Conservation (phyloP, 495 filamentous ascomycete species). For the Sphaerosporella brunnea region DNA sequence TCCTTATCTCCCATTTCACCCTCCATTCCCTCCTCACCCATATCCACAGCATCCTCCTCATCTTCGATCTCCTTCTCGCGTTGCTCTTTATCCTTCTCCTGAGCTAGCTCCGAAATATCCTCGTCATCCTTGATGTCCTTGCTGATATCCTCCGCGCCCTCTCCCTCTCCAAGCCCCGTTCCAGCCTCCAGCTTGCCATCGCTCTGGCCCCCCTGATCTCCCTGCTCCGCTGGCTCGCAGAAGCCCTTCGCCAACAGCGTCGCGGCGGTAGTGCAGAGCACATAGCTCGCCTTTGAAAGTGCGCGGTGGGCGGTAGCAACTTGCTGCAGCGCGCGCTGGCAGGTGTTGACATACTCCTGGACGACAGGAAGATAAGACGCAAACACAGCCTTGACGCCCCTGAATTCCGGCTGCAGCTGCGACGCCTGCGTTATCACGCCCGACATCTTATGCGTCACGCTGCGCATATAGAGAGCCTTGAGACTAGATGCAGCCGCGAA, state of each 20-base stretch:
- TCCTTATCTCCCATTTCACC: conserved; percentile 52
- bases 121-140: conserved; percentile 90
- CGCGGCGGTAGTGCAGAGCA: conserved; percentile 54
- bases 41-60: conserved; percentile 76
- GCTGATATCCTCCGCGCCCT: conserved; percentile 90
- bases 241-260: conserved; percentile 70
- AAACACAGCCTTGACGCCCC: conserved; percentile 40
- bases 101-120: conserved; percentile 76
- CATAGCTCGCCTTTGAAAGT: conserved; percentile 53
- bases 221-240: conserved; percentile 62
- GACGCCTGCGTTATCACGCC: conserved; percentile 35
- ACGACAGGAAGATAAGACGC: conserved; percentile 54
- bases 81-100: conserved; percentile 45
- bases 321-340: conserved; percentile 33
- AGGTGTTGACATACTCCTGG: conserved; percentile 49
- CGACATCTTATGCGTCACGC: conserved; percentile 37
- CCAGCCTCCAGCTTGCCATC: conserved; percentile 67
- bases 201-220: conserved; percentile 37
- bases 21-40: conserved; percentile 70
- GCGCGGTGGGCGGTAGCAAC: conserved; percentile 44
- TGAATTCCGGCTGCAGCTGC: conserved; percentile 27
- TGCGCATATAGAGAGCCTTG: conserved; percentile 39
- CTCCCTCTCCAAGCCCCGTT: conserved; percentile 91
- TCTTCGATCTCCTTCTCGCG: conserved; percentile 47
- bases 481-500: conserved; percentile 38